phyloP scores from a whole-genome alignment of 2,329 filamentous ascomycete species.

The Neonectria neomacrospora region DNA sequence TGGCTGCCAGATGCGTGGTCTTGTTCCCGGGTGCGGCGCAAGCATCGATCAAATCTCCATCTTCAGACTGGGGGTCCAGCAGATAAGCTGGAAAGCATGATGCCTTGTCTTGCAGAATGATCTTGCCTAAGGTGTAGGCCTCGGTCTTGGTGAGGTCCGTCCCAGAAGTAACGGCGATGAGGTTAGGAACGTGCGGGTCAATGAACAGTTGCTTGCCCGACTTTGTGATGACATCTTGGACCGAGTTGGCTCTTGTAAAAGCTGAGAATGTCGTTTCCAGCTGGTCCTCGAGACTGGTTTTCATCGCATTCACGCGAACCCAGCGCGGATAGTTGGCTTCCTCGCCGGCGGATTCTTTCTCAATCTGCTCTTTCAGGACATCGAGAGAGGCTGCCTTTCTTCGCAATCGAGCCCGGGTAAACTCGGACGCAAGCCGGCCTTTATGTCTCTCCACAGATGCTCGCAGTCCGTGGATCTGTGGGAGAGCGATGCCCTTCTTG shows the following conservation, averaged over 20 bases:
- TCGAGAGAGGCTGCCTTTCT: constrained; percentile 76
- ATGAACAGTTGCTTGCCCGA: constrained; percentile 68
- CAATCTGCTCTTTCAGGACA: constrained; percentile 69
- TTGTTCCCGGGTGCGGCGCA: constrained; percentile 98
- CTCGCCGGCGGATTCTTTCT: constrained; percentile 59
- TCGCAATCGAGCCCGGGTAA: constrained; percentile 81
- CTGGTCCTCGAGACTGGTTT: constrained; percentile 76
- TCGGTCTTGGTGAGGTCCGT: constrained; percentile 77
- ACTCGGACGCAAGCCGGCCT: constrained; percentile 80
- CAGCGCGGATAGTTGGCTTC: constrained; percentile 81
- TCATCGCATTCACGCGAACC: constrained; percentile 87
- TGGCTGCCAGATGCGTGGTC: constrained; percentile 89
- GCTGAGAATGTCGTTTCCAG: constrained; percentile 77
- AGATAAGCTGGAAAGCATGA: constrained; percentile 96
- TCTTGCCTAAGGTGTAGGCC: constrained; percentile 78
- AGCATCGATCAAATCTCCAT: constrained; percentile 87
- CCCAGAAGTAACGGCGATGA: constrained; percentile 80
- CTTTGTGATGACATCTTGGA: constrained; percentile 66
- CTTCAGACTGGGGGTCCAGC: constrained; percentile 72
- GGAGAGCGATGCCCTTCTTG: constrained; percentile 84
- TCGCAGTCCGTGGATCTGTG: constrained; percentile 80
- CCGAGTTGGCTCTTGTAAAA: constrained; percentile 65
- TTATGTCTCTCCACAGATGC: constrained; percentile 83
- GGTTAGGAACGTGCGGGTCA: constrained; percentile 84
- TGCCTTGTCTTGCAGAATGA: constrained; percentile 96